A percentile compares a stretch with the other conserved stretches of the same genome.
Conservation (phyloP, 78 protist genomes). For the Dictyostelium intermedium region DNA sequence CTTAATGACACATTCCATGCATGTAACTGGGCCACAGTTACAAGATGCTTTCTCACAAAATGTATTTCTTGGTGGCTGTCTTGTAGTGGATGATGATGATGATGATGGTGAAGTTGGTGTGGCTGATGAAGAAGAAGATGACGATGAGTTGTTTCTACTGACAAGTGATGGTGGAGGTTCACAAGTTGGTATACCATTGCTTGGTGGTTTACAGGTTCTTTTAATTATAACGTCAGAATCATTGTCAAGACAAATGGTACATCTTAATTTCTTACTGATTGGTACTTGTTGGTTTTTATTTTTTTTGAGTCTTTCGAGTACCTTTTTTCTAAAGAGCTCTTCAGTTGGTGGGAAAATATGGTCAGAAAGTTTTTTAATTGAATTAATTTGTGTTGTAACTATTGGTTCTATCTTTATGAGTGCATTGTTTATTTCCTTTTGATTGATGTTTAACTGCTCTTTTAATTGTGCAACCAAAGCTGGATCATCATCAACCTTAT, state of each 20-base stretch:
- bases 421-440: not conserved
- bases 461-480: not conserved
- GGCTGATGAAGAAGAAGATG: not conserved
- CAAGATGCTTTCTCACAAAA: constrained; percentile 26
- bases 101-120: not conserved
- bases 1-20: constrained; percentile 38
- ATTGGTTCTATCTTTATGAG: constrained; percentile 11
- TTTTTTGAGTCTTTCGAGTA: not conserved
- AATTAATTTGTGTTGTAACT: constrained; percentile 12
- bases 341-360: constrained; percentile 67
- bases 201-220: constrained; percentile 33
- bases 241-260: constrained; percentile 28
- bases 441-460: not conserved
- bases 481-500: constrained; percentile 13
- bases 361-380: constrained; percentile 23
- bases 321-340: constrained; percentile 27
- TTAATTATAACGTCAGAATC: constrained; percentile 20
- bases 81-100: not conserved
- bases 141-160: not conserved
- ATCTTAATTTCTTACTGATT: not conserved
- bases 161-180: not conserved
- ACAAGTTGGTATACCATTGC: not conserved
- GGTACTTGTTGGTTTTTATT: constrained; percentile 1
- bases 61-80: not conserved
- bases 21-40: constrained; percentile 51